Conservation (phyloP, 2,329 filamentous ascomycete species). For the Orbilia brochopaga region DNA sequence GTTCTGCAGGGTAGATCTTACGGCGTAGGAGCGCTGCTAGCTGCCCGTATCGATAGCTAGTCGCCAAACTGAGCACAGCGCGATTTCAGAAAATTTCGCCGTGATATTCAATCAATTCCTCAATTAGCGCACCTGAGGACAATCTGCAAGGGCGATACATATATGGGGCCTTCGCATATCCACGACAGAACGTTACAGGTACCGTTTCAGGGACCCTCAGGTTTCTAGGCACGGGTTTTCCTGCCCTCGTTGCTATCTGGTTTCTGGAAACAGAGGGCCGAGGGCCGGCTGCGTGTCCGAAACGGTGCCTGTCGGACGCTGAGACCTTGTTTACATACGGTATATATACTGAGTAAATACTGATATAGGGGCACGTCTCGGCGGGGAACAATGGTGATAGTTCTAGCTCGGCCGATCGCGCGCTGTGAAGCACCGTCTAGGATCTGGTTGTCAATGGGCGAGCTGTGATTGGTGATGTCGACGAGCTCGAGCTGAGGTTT, state of each 20-base stretch:
- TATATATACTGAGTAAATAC: too few relatives aligned
- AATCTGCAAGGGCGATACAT: background rate
- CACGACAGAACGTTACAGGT: conserved; percentile 24
- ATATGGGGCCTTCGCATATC: background rate
- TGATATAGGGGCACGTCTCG: too few relatives aligned
- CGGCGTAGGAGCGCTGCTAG: too few relatives aligned
- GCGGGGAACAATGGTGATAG: too few relatives aligned
- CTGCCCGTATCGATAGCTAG: background rate
- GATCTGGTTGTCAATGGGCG: too few relatives aligned
- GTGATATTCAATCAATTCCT: too few relatives aligned
- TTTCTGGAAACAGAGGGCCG: conserved; percentile 1
- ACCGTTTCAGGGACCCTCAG: conserved; percentile 34
- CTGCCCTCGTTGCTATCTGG: conserved; percentile 10
- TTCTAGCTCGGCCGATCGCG: too few relatives aligned
- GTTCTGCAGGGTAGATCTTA: background rate
- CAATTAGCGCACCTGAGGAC: too few relatives aligned
- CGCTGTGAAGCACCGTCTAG: too few relatives aligned
- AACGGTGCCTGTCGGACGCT: conserved; percentile 25
- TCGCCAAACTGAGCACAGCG: too few relatives aligned
- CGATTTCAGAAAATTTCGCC: background rate
- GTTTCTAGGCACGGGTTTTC: background rate
- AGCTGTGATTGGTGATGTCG: background rate
- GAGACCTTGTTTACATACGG: conserved; percentile 26
- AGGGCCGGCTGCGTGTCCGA: background rate
- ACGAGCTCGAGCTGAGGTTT: background rate